Percentiles rank a stretch among this genome's conserved stretches.
phyloP scores from a whole-genome alignment of 768 basidiomycete species.

The Chlorophyllum brunneum region DNA sequence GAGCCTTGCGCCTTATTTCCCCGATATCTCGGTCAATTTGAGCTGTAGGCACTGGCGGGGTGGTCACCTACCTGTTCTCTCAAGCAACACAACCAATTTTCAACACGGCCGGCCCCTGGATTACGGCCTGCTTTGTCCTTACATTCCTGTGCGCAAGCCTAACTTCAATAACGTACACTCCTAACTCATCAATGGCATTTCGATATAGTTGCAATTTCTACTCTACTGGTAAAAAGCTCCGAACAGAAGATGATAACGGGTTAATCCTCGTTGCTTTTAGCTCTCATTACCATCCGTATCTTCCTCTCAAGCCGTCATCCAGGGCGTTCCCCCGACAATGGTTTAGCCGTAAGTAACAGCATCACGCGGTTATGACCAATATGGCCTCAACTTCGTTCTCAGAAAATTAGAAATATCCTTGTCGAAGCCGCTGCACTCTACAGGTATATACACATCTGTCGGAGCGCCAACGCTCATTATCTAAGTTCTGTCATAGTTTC shows the following conservation, averaged over 20 bases:
- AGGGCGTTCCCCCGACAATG: background rate
- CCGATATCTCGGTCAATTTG: too few species aligned
- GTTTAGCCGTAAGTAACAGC: background rate
- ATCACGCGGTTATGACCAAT: slow-evolving; percentile 6
- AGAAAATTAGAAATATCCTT: slow-evolving; percentile 22
- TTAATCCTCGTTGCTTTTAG: slow-evolving; percentile 8
- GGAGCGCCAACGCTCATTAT: too few species aligned
- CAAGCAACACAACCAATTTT: too few species aligned
- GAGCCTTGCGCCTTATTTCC: too few species aligned
- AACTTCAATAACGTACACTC: too few species aligned
- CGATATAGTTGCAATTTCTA: too few species aligned
- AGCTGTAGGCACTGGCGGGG: too few species aligned
- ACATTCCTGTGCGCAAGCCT: too few species aligned
- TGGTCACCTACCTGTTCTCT: too few species aligned
- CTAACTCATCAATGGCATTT: too few species aligned
- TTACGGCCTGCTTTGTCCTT: too few species aligned
- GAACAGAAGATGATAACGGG: background rate
- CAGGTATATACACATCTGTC: slow-evolving; percentile 7
- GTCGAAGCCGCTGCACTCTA: slow-evolving; percentile 20
- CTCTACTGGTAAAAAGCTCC: slow-evolving; percentile 14
- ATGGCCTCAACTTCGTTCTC: background rate
- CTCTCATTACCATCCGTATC: slow-evolving; percentile 19
- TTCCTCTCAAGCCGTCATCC: slow-evolving; percentile 12
- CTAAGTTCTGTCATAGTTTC: slow-evolving; percentile 1
- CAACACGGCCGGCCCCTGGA: too few species aligned